Base-by-base conservation (phyloP, 1,139 yeast species). In the Citeromyces siamensis region DNA sequence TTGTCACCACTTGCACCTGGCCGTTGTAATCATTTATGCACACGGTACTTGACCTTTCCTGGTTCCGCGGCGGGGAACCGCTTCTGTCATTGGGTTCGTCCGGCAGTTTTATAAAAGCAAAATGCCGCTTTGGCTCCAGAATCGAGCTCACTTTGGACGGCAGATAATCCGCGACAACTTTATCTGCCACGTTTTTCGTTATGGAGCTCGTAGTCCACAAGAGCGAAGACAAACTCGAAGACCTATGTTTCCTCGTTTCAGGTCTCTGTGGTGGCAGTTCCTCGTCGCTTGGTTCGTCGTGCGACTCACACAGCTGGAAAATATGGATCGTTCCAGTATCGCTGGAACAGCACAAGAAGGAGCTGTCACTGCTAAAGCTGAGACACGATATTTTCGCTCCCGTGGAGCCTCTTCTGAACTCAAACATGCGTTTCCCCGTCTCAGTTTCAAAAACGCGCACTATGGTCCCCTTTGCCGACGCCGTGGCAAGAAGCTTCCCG, bases 381-480 rank as follows among this genome's bases (percentile, higher is more conserved):
- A 81, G 55, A 6, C 73, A 66, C 36, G 68, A 66, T 23, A 81
- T 65, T n/a, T 53, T 53, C 2, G 82, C 73, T 7, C 68, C 60
- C 43, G 80, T 71, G 38, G 80, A 75, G 0, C 93, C 93, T 38
- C 93, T 61, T 45, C 90, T 64, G 43, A 78, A 71, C 48, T 76
- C 81, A 19, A 62, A 62, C 2, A 71, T 55, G 38, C 59, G 46
- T 20, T 42, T 52, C 19, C 56, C 65, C 39, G 47, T 51, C 31
- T 42, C 37, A 0, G 66, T 55, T 28, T 58, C 53, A 41, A 67
- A 65, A 1, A 79, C 75, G 34, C 90, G 56, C 1, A 81, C 62
- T 4, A 81, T 77, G 0, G 93, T 81, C 1, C 93, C 93, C 44
- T 76, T 78, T 2, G 64, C 60, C 0, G 85, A 76, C 0, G 86